Evolutionary conservation across 2,329 filamentous ascomycete genomes (phyloP), one percentile per base, ranked within the genome.

Genomic region (Penicillium sp.): DNA sequence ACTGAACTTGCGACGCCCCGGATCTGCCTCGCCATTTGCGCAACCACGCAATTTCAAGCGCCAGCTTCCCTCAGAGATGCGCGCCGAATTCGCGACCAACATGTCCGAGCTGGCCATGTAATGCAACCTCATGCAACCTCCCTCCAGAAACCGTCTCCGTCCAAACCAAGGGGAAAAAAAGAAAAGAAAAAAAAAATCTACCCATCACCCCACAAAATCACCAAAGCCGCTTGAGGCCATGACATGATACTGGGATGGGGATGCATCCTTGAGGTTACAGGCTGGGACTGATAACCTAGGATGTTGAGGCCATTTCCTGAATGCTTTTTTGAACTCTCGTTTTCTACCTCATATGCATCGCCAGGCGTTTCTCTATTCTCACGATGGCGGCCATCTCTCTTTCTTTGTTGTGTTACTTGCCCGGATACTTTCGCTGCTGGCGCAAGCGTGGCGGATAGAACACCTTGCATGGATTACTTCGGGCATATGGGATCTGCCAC

Each of bases 11-110:
- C 74, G 74, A 31, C 74, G 73, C 19, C 74, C 74, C 49, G 62
- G 68, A 27, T 73, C 70, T 37, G 65, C 72, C 26, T 77, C 75
- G 3, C 74, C 74, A n/a, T 75, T 77, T 56, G 70, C 75, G 35
- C 73, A 75, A 51, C 71, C 74, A 26, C 65, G 71, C 61, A 72
- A 75, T 59, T 73, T 74, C 58, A 73, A 70, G 50, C 68, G 73
- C 50, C 64, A 59, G 31, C 60, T 74, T 35, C 71, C 70, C 27
- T 73, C 72, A 52, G 70, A 74, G 52, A 63, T 70, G 61, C 60
- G 72, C 29, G 63, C 62, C 24, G 66, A 70, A 41, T 69, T 66
- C n/a, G 58, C 66, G 22, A 66, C 60, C 56, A 67, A 68, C 48
- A 55, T 61, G 11, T 45, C 63, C 26, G 56, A 59, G 24, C 59